Percentiles rank a stretch among this genome's conserved stretches.
phyloP scores from a whole-genome alignment of 2,329 filamentous ascomycete genomes.

The Pestalotiopsis sp. region DNA sequence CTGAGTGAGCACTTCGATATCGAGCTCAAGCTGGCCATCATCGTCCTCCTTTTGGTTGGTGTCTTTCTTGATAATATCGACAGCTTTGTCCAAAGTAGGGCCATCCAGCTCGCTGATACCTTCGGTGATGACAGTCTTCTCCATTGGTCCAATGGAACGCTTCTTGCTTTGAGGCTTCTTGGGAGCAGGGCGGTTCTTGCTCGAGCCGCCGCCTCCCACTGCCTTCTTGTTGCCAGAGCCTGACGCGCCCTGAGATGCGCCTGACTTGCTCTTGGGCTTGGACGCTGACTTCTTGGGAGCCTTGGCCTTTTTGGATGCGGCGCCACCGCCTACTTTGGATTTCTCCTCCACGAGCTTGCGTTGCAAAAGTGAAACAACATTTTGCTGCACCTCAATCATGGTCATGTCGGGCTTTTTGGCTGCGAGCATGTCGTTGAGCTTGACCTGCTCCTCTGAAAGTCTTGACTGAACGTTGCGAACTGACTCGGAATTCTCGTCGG shows the following conservation, averaged over 20 bases:
- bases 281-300: constrained; percentile 78
- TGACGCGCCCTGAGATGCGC: constrained; percentile 29
- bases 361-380: constrained; percentile 67
- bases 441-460: constrained; percentile 58
- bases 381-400: constrained; percentile 59
- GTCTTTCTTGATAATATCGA: constrained; percentile 88
- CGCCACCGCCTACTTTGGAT: constrained; percentile 55
- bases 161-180: constrained; percentile 54
- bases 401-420: constrained; percentile 53
- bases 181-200: constrained; percentile 28
- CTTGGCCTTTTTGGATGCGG: constrained; percentile 65
- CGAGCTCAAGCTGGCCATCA: constrained; percentile 60
- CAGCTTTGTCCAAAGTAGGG: constrained; percentile 76
- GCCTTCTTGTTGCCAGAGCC: constrained; percentile 44
- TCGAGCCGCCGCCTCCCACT: constrained; percentile 32
- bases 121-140: constrained; percentile 90
- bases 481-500: constrained; percentile 44
- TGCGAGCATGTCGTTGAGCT: constrained; percentile 56
- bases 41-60: constrained; percentile 69
- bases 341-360: constrained; percentile 76
- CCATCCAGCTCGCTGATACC: constrained; percentile 82
- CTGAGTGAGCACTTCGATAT: constrained; percentile 59
- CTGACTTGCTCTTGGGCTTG: constrained; percentile 58
- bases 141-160: constrained; percentile 69
- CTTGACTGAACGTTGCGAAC: constrained; percentile 57